Percentiles rank a stretch among this genome's conserved stretches.
Conservation (phyloP, 345 rosid genomes). For the Xanthoceras sorbifolium region DNA sequence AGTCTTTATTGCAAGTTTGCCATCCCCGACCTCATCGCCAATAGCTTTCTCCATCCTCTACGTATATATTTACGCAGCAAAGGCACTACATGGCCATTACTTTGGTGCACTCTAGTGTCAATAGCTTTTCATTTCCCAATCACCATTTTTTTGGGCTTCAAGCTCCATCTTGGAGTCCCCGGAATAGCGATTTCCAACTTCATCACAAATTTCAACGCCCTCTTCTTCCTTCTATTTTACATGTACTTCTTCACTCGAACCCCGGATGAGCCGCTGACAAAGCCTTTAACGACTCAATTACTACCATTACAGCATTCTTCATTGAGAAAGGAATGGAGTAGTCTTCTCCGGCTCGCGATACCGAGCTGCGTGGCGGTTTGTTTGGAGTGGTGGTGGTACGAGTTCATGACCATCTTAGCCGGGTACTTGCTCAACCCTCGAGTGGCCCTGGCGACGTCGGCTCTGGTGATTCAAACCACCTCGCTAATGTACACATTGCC, state of each 20-base stretch:
- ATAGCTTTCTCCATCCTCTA: slow-evolving; percentile 76
- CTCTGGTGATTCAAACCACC: slow-evolving; percentile 84
- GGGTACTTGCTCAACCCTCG: slow-evolving; percentile 65
- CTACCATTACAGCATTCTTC: not conserved
- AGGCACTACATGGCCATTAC: slow-evolving; percentile 84
- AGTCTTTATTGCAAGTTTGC: slow-evolving; percentile 63
- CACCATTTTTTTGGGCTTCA: slow-evolving; percentile 55
- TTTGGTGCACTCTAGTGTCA: slow-evolving; percentile 73
- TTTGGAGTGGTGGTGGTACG: slow-evolving; percentile 99
- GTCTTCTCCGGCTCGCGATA: slow-evolving; percentile 58
- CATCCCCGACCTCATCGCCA: slow-evolving; percentile 78
- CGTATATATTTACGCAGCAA: slow-evolving; percentile 82
- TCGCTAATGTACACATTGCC: slow-evolving; percentile 87
- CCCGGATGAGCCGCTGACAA: not conserved
- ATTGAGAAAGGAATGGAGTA: slow-evolving; percentile 50
- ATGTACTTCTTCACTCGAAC: slow-evolving; percentile 31
- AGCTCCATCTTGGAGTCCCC: slow-evolving; percentile 55
- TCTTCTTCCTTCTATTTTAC: slow-evolving; percentile 56
- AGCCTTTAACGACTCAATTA: not conserved
- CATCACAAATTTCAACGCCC: slow-evolving; percentile 61
- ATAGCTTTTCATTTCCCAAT: slow-evolving; percentile 63
- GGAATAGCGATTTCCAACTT: slow-evolving; percentile 79
- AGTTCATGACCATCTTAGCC: slow-evolving; percentile 83
- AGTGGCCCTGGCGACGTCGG: slow-evolving; percentile 65
- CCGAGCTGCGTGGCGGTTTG: slow-evolving; percentile 90